phyloP scores from a whole-genome alignment of 306 rosid species.

The Quercus variabilis region DNA sequence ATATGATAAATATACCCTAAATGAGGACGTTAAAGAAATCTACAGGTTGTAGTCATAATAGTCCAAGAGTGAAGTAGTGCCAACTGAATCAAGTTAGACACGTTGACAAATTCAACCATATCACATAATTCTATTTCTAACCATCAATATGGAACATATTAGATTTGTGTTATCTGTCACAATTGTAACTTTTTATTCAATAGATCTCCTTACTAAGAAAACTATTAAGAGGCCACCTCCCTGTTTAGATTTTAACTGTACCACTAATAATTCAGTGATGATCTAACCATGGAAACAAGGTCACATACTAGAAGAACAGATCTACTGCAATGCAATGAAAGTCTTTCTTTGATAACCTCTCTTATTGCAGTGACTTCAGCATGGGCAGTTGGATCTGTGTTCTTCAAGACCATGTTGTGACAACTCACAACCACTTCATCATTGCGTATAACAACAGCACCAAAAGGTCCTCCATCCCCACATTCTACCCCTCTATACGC shows the following conservation, averaged over 20 bases:
- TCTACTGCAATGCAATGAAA: neutral
- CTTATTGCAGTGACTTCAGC: constrained; percentile 96
- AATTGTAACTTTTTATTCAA: constrained; percentile 13
- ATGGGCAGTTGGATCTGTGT: constrained; percentile 95
- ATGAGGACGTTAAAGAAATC: neutral
- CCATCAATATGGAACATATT: neutral
- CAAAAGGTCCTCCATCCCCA: constrained; percentile 93
- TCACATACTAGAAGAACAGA: neutral
- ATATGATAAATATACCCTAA: neutral
- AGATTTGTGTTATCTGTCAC: neutral
- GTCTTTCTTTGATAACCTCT: constrained; percentile 56
- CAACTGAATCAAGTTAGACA: neutral
- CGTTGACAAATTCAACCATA: neutral
- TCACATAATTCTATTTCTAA: neutral
- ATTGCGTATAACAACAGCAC: constrained; percentile 74
- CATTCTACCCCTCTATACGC: constrained; percentile 87
- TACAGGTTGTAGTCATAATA: neutral
- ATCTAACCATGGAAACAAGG: constrained; percentile 2
- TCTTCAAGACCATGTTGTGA: constrained; percentile 80
- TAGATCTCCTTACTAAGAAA: neutral
- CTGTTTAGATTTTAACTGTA: constrained; percentile 10
- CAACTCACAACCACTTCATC: constrained; percentile 80
- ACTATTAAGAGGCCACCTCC: neutral
- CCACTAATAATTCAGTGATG: neutral
- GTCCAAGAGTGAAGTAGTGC: neutral